Evolutionary conservation across 1,139 yeast genomes (phyloP).

Genomic region (Diutina catenulata): DNA sequence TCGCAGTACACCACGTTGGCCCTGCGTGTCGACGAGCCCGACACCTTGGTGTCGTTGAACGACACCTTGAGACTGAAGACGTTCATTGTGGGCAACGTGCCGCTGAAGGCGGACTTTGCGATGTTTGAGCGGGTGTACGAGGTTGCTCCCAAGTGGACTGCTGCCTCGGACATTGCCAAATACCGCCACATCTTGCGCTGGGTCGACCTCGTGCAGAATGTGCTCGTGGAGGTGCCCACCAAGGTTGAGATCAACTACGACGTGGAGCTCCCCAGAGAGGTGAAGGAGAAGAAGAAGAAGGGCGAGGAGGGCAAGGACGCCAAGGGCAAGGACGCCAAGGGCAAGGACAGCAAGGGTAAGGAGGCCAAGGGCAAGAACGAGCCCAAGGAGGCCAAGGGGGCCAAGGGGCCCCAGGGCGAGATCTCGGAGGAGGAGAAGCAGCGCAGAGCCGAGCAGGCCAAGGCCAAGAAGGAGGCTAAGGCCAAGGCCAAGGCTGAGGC

Average conservation of each 20-base stretch:
- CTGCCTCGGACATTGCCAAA: constrained; percentile 36
- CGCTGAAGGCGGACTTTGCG: constrained; percentile 56
- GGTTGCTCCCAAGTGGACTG: constrained; percentile 39
- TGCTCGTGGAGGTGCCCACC: constrained; percentile 42
- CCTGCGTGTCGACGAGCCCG: constrained; percentile 36
- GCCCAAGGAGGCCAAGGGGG: constrained; percentile 13
- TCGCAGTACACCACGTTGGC: constrained; percentile 76
- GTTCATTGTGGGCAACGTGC: constrained; percentile 53
- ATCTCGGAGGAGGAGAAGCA: constrained; percentile 50
- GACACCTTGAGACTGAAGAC: constrained; percentile 58
- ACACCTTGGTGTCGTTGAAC: constrained; percentile 50
- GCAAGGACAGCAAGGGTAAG: constrained; percentile 7
- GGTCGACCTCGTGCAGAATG: constrained; percentile 76
- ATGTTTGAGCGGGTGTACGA: constrained; percentile 60
- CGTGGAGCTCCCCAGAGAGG: constrained; percentile 49
- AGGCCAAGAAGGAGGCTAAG: constrained; percentile 61
- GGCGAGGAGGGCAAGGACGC: constrained; percentile 29
- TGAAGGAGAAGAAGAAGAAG: constrained; percentile 36
- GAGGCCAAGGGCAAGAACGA: constrained; percentile 10
- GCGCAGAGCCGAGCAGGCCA: constrained; percentile 46
- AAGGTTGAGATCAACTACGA: constrained; percentile 46
- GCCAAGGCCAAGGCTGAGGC: constrained; percentile 45
- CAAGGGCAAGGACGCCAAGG: constrained; percentile 16
- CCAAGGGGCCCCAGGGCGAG: constrained; percentile 18
- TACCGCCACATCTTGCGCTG: constrained; percentile 84